Conservation (phyloP, 352 stramenopile genomes). For the Globisporangium iwayamae region DNA sequence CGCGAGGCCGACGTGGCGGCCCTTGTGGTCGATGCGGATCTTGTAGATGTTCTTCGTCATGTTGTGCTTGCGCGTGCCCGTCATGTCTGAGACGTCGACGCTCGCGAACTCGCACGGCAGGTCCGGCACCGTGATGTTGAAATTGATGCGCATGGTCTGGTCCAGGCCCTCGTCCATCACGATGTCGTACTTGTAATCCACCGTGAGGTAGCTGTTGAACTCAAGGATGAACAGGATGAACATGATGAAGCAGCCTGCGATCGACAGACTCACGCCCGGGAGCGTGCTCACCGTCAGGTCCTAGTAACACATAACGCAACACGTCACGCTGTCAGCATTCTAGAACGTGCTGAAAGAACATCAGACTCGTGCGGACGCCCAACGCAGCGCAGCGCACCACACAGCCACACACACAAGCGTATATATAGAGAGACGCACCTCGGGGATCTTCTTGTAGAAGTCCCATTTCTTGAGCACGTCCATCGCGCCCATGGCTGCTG, state of each 20-base stretch:
- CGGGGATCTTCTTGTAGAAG: conserved; percentile 91
- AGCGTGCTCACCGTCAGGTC: conserved; percentile 85
- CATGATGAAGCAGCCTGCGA: conserved; percentile 87
- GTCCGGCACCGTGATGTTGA: conserved; percentile 98
- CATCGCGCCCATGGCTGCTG: conserved; percentile 68
- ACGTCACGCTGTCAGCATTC: neutral
- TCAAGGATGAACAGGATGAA: conserved; percentile 87
- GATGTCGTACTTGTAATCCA: conserved; percentile 87
- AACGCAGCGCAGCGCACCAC: no score
- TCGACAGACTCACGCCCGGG: conserved; percentile 80
- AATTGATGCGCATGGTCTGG: conserved; percentile 94
- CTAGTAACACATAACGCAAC: conserved; percentile 20
- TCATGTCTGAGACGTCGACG: conserved; percentile 96
- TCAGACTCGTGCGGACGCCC: neutral
- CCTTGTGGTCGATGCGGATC: conserved; percentile 87
- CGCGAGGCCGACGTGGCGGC: conserved; percentile 83
- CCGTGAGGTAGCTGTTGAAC: conserved; percentile 85
- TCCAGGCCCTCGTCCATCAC: conserved; percentile 86
- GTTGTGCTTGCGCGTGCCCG: conserved; percentile 97
- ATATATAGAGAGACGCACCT: conserved; percentile 39
- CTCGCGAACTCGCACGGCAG: conserved; percentile 96
- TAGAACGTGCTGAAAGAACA: conserved; percentile 5
- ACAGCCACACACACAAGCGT: neutral
- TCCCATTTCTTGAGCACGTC: conserved; percentile 90
- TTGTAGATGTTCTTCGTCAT: conserved; percentile 99